These are phyloP conservation scores for Knufia fluminis DNA, from an alignment of 2,329 filamentous ascomycete species.

Conservation along the genomic window DNA sequence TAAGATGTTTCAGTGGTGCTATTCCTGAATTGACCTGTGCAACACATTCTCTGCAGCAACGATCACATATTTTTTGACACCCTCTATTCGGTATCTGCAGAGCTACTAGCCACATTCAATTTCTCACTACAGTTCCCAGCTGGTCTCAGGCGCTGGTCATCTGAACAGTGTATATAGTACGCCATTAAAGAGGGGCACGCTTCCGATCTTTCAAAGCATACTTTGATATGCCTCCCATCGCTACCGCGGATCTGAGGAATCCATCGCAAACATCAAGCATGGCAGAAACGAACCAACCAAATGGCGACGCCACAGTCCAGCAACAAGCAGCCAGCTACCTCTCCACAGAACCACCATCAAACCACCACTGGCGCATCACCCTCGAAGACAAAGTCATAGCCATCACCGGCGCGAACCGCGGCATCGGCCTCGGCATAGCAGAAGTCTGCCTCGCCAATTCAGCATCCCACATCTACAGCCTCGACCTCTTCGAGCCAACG, in stretches of 20 bases:
- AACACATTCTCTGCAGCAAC: too few species aligned
- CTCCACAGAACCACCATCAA: conserved; percentile 35
- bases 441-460: conserved; percentile 40
- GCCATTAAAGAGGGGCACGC: too few species aligned
- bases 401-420: conserved; percentile 37
- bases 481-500: conserved; percentile 30
- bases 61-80: too few species aligned
- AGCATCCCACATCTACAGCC: conserved; percentile 33
- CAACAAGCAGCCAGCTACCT: neutral
- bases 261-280: neutral
- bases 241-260: neutral
- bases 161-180: too few species aligned
- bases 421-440: conserved; percentile 40
- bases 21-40: too few species aligned
- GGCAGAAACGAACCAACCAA: neutral
- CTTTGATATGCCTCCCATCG: neutral
- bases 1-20: too few species aligned
- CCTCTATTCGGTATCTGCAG: too few species aligned
- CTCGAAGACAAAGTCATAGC: conserved; percentile 33
- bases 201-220: too few species aligned
- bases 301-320: neutral
- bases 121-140: too few species aligned
- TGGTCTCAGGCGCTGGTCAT: too few species aligned
- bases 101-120: too few species aligned
- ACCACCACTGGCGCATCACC: conserved; percentile 39